These are phyloP conservation scores for Suillus lakei DNA, from an alignment of 768 basidiomycete genomes.

Conservation along the genomic window DNA sequence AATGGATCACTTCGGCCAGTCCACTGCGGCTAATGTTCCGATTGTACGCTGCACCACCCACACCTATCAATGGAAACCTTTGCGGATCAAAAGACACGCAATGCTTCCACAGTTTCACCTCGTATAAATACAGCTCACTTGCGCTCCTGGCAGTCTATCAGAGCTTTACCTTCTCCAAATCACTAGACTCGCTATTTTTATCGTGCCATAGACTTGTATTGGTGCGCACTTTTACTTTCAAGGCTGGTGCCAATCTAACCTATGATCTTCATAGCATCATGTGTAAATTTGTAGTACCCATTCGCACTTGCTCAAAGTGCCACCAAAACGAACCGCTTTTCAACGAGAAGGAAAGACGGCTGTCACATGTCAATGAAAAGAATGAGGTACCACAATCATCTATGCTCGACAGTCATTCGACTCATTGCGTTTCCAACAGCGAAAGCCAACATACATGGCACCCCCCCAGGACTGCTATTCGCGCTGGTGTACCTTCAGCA, in stretches of 20 bases:
- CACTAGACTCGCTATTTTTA: background rate
- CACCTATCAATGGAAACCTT: background rate
- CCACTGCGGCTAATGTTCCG: background rate
- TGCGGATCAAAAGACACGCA: background rate
- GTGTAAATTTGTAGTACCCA: constrained; percentile 35
- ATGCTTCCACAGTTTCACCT: background rate
- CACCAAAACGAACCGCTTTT: constrained; percentile 31
- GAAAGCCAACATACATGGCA: constrained; percentile 29
- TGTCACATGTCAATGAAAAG: constrained; percentile 22
- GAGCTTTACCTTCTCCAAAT: background rate
- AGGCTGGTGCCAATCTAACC: background rate
- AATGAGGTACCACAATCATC: constrained; percentile 21
- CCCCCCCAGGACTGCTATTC: constrained; percentile 37
- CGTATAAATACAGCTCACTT: background rate
- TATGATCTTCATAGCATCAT: constrained; percentile 16
- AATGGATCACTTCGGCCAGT: background rate
- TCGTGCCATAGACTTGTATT: background rate
- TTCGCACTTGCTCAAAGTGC: constrained; percentile 38
- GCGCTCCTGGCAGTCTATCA: background rate
- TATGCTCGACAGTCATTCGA: background rate
- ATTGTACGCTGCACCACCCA: background rate
- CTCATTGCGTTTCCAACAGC: constrained; percentile 15
- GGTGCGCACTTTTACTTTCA: background rate
- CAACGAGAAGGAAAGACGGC: constrained; percentile 15
- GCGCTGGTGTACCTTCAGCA: constrained; percentile 33